These are phyloP conservation scores for Fusarium sterilihyphosum DNA, from an alignment of 2,329 filamentous ascomycete genomes.

Conservation along the genomic window DNA sequence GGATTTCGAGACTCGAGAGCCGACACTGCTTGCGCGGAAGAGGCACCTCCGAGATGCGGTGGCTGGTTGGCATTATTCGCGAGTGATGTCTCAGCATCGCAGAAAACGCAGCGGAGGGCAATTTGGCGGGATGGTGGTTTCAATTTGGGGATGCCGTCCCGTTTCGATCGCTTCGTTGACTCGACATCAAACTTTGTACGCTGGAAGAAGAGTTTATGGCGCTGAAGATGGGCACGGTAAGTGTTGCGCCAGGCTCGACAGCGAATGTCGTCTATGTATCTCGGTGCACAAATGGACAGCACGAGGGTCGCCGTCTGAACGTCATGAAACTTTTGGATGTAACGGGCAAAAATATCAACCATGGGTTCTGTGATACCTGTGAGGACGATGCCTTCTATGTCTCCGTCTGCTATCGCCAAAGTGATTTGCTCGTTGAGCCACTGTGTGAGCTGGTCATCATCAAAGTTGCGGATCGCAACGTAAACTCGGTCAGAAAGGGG, in stretches of 20 bases:
- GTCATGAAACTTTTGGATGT: conserved; percentile 79
- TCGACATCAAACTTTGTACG: conserved; percentile 82
- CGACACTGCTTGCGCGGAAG: conserved; percentile 35
- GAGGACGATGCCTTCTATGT: conserved; percentile 81
- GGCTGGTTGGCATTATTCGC: conserved; percentile 48
- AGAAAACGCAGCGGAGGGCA: conserved; percentile 80
- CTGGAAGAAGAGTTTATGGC: conserved; percentile 77
- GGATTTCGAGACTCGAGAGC: conserved; percentile 59
- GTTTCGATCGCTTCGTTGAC: conserved; percentile 75
- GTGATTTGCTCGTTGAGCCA: conserved; percentile 76
- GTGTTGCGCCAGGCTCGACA: conserved; percentile 77
- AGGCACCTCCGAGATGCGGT: conserved; percentile 12
- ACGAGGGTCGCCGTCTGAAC: conserved; percentile 82
- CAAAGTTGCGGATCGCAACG: conserved; percentile 74
- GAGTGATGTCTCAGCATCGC: conserved; percentile 69
- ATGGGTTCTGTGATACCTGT: conserved; percentile 78
- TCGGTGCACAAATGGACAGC: conserved; percentile 77
- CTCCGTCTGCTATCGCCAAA: conserved; percentile 70
- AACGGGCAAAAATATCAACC: conserved; percentile 79
- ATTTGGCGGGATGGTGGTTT: conserved; percentile 73
- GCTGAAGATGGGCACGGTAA: conserved; percentile 77
- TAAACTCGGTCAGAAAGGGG: conserved; percentile 79
- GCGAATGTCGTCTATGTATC: conserved; percentile 80
- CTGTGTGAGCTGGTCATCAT: conserved; percentile 68
- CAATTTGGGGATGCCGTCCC: conserved; percentile 59